Evolutionary conservation across 352 stramenopile species (phyloP).

Genomic region (Pythium pyrilobum): DNA sequence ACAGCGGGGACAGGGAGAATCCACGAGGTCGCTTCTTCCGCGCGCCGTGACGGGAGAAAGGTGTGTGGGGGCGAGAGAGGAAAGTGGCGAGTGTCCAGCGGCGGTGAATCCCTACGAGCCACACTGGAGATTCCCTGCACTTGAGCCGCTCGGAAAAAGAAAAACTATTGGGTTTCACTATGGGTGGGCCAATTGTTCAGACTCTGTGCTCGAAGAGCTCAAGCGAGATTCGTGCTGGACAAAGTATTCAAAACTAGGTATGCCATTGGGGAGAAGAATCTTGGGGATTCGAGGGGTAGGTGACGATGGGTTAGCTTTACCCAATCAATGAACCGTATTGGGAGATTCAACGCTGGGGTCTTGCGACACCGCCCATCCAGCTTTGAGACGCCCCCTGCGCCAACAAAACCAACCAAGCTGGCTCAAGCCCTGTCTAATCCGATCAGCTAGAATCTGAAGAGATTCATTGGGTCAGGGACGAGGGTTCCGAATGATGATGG

Average conservation of each 20-base stretch:
- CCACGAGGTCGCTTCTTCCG: background rate
- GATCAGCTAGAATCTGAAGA: slow-evolving; percentile 4
- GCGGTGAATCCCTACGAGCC: slow-evolving; percentile 9
- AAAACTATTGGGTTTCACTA: slow-evolving; percentile 35
- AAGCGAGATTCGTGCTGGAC: slow-evolving; percentile 14
- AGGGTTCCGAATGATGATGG: slow-evolving; percentile 14
- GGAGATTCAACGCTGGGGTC: slow-evolving; percentile 14
- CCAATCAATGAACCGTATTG: slow-evolving; percentile 9
- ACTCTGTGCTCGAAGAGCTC: background rate
- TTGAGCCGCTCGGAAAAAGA: slow-evolving; percentile 24
- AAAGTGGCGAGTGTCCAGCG: slow-evolving; percentile 5
- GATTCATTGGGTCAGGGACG: slow-evolving; percentile 13
- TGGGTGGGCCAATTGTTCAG: background rate
- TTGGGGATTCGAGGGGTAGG: slow-evolving; percentile 14
- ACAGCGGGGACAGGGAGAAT: too few relatives aligned
- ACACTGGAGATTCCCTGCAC: slow-evolving; percentile 17
- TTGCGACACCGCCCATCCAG: slow-evolving; percentile 10
- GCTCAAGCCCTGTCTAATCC: slow-evolving; percentile 10
- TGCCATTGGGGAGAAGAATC: background rate
- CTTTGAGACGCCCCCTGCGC: background rate
- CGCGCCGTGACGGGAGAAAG: background rate
- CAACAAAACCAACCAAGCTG: slow-evolving; percentile 3
- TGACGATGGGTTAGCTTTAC: background rate
- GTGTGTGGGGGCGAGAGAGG: slow-evolving; percentile 2
- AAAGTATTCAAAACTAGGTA: background rate